Evolutionary conservation across 345 rosid genomes (phyloP), one percentile per base, ranked within the genome.

Genomic region (Excoecaria cochinchinensis): DNA sequence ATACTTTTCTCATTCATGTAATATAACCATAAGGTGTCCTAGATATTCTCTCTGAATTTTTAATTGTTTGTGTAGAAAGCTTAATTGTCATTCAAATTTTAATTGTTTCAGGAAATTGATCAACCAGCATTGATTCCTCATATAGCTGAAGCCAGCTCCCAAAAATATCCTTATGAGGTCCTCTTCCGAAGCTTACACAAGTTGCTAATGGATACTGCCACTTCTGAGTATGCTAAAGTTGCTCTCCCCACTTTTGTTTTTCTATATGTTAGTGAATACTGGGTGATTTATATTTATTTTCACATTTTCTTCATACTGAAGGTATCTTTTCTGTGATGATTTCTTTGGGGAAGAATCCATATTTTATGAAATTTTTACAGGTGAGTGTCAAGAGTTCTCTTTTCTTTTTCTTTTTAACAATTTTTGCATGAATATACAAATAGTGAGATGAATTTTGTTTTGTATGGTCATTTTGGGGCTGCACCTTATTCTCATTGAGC

Each of bases 81-180:
- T 64, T 73, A 58, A 48, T 66, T 66, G 50, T 66, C 16, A 53
- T 58, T 82, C 61, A 21, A 50, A 15, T 68, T 75, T 65, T 63
- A 71, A 59, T 67, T 86, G 19, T 75, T 84, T 79, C 84, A 95
- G 99, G 99, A 95, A 77, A 95, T 93, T 72, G 98, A 93, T 79
- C 99, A 93, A 80, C 97, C 99, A 74, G 93, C 99, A 74, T 73
- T 95, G 86, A 95, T 95, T 85, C 99, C 98, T 8, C 99, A 95
- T 86, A 95, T 95, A 84, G 97, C 98, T 63, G 98, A 95, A 89
- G 99, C 99, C 64, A 93, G 91, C 87, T 84, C 94, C 71, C 83
- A 82, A 80, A 95, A 93, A 84, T 93, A 95, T 86, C 98, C 98
- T 19, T 90, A 95, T 66, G 99, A 95, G 87, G 97, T 93, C 80